phyloP scores from a whole-genome alignment of 176 grass and related monocot species.

The Hsuehochloa calcarea region DNA sequence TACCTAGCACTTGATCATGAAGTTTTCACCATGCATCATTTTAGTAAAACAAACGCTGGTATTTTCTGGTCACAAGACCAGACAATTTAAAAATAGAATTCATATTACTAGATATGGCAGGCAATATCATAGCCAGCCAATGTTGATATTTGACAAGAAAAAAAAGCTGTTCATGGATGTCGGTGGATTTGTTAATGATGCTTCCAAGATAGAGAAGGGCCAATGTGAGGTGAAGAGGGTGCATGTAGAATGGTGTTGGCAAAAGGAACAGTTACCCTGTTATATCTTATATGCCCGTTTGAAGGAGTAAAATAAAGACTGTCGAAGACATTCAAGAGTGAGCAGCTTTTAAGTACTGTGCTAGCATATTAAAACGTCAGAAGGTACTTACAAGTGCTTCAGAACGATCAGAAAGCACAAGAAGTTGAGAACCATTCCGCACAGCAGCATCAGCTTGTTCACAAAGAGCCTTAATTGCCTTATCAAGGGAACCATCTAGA shows the following conservation, averaged over 20 bases:
- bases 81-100: slow-evolving; percentile 8
- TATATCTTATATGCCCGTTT: background rate
- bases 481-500: slow-evolving; percentile 90
- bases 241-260: background rate
- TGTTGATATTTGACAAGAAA: background rate
- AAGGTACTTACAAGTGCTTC: slow-evolving; percentile 73
- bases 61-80: background rate
- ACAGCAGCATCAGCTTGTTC: slow-evolving; percentile 97
- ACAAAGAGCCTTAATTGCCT: slow-evolving; percentile 65
- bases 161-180: background rate
- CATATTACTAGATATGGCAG: slow-evolving; percentile 19
- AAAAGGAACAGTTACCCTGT: slow-evolving; percentile 12
- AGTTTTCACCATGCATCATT: slow-evolving; percentile 2
- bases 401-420: slow-evolving; percentile 93
- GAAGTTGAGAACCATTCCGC: slow-evolving; percentile 86
- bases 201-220: slow-evolving; percentile 7
- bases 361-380: slow-evolving; percentile 28
- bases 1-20: background rate
- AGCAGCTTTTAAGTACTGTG: slow-evolving; percentile 1
- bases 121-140: background rate
- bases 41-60: background rate
- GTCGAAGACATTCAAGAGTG: background rate
- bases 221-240: background rate
- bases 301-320: slow-evolving; percentile 9
- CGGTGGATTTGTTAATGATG: background rate